Evolutionary conservation across 2,329 filamentous ascomycete genomes (phyloP).

Genomic region (Epichloe amarillans): DNA sequence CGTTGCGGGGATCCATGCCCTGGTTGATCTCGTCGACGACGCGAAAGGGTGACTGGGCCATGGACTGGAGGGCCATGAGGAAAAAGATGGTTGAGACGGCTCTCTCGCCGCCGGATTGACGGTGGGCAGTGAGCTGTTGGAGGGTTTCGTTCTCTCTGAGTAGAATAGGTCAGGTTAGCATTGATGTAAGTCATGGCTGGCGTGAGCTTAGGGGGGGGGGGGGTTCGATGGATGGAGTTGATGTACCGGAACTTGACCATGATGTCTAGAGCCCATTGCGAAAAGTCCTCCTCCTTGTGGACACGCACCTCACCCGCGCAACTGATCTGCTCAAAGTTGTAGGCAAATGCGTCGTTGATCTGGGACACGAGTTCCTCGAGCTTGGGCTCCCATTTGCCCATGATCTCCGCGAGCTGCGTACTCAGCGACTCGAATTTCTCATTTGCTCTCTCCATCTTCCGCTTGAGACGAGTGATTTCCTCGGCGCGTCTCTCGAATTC

Average conservation of each 20-base stretch:
- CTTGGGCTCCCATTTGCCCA: constrained; percentile 66
- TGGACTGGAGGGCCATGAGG: constrained; percentile 90
- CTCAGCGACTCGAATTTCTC: constrained; percentile 41
- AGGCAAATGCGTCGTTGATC: constrained; percentile 83
- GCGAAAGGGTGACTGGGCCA: constrained; percentile 89
- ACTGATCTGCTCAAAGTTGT: constrained; percentile 88
- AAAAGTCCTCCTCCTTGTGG: constrained; percentile 86
- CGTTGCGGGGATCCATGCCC: constrained; percentile 97
- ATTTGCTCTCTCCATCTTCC: constrained; percentile 40
- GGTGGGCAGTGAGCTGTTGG: constrained; percentile 75
- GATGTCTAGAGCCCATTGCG: constrained; percentile 87
- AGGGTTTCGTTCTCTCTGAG: constrained; percentile 64
- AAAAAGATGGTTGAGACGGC: constrained; percentile 98
- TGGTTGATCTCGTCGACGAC: constrained; percentile 99
- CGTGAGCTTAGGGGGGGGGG: not conserved
- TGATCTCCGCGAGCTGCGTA: constrained; percentile 49
- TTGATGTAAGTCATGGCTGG: not conserved
- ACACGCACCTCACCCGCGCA: constrained; percentile 85
- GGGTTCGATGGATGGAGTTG: not conserved
- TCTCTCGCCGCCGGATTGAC: constrained; percentile 91
- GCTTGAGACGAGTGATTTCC: constrained; percentile 53
- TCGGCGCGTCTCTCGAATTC: constrained; percentile 63
- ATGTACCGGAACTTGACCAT: constrained; percentile 83
- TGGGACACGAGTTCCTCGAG: constrained; percentile 64
- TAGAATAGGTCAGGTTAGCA: not conserved